Percentiles rank a stretch among this genome's conserved stretches.
These are phyloP conservation scores for Marasmius oreades DNA, from an alignment of 1,284 basidiomycete species.

Conservation along the genomic window DNA sequence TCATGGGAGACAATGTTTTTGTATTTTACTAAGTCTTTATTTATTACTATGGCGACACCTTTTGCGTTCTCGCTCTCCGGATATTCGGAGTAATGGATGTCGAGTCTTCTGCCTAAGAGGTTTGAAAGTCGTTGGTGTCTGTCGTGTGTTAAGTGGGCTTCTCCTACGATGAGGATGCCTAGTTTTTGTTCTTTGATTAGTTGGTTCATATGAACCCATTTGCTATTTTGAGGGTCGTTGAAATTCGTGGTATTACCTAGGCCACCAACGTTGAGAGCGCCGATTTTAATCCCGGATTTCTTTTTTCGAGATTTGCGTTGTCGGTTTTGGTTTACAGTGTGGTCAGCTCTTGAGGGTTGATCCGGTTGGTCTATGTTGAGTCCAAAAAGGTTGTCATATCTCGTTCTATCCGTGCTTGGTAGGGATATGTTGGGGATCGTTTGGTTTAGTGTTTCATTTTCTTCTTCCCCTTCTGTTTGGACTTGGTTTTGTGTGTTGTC, in stretches of 20 bases:
- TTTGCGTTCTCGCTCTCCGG: not conserved
- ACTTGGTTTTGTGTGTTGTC: no score
- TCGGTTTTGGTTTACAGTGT: no score
- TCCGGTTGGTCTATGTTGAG: not conserved
- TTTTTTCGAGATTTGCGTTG: not conserved
- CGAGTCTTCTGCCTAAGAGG: slow-evolving; percentile 8
- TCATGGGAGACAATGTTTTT: no score
- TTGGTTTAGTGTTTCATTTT: no score
- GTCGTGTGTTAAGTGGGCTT: slow-evolving; percentile 23
- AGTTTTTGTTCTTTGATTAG: slow-evolving; percentile 17
- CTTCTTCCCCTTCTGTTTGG: no score
- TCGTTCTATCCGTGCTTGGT: no score
- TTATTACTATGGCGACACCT: no score
- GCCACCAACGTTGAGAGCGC: slow-evolving; percentile 19
- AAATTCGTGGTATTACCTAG: not conserved
- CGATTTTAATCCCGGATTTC: slow-evolving; percentile 14
- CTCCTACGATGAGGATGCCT: slow-evolving; percentile 21
- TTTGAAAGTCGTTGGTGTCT: slow-evolving; percentile 1
- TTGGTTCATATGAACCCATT: slow-evolving; percentile 21
- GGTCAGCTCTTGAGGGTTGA: no score
- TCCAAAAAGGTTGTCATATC: not conserved
- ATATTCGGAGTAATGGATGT: not conserved
- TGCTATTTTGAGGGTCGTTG: slow-evolving; percentile 7
- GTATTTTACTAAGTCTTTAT: no score
- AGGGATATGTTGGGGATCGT: no score